These are phyloP conservation scores for Curvularia verruculosa DNA, from an alignment of 2,329 filamentous ascomycete species.

Conservation along the genomic window DNA sequence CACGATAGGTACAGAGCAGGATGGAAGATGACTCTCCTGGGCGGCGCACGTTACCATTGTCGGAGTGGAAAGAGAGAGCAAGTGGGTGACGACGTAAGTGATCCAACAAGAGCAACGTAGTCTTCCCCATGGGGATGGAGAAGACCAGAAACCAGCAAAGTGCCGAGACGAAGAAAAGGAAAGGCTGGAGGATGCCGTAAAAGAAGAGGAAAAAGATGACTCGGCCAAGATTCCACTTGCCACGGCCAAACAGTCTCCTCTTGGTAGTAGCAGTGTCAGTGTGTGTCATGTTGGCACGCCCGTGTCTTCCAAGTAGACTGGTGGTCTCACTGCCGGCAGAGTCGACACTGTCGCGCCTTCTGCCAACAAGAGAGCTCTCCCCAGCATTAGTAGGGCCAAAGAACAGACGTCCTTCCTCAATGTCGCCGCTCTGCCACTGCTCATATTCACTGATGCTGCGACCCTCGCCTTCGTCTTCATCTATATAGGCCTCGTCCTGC, in stretches of 20 bases:
- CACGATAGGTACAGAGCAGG: conserved; percentile 93
- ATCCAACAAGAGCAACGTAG: conserved; percentile 85
- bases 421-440: conserved; percentile 96
- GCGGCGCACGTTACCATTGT: conserved; percentile 74
- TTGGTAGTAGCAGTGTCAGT: conserved; percentile 62
- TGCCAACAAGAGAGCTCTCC: conserved; percentile 77
- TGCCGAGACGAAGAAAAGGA: conserved; percentile 81
- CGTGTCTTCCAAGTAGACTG: conserved; percentile 76
- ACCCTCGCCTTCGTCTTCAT: conserved; percentile 94
- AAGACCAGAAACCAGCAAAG: conserved; percentile 98
- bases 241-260: conserved; percentile 88
- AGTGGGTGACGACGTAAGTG: conserved; percentile 92
- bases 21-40: conserved; percentile 80
- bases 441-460: conserved; percentile 98
- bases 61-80: conserved; percentile 90
- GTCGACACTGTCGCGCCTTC: conserved; percentile 86
- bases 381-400: conserved; percentile 80
- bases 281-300: conserved; percentile 55
- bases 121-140: conserved; percentile 97
- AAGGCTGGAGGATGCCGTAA: conserved; percentile 87
- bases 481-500: conserved; percentile 90
- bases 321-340: conserved; percentile 87
- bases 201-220: conserved; percentile 97
- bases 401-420: conserved; percentile 94
- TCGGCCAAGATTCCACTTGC: conserved; percentile 92